Evolutionary conservation across 768 basidiomycete species (phyloP), one percentile per base, ranked within the genome.

Genomic region (Psilocybe azurescens): DNA sequence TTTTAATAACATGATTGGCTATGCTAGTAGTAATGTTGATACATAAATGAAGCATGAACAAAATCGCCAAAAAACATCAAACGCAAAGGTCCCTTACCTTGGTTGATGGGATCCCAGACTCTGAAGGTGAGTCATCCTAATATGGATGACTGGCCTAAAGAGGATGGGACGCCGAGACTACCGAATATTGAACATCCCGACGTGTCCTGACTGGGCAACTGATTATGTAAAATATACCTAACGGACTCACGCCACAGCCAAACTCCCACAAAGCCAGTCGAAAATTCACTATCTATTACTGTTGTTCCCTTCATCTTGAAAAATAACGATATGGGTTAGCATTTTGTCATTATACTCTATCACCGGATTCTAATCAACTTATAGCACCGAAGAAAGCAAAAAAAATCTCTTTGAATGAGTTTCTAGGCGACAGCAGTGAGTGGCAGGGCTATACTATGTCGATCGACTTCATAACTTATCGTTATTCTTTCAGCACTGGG

Each of bases 391-490:
- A 94, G 80, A 93, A 93, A 83, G 86, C 86, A 69, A 89, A 97
- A 79, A 97, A 96, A 83, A 93, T 98, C 76, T 88, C 94, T 61
- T 80, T 99, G 63, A 91, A 90, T 76, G 94, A 91, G 79, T 99
- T 98, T 80, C 86, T 99, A 65, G 93, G 88, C 49, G 94, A 97
- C 77, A 83, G 74, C 68, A 74, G 97, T 97, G 68, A 74, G 94
- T 79, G 4, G 32, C 56, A 62, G 39, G 18, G 65, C 14, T 54
- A 59, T 58, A 18, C 53, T 41, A 20, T 58, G 44, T 69, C 69
- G 70, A 51, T 50, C 63, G 62, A 65, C 46, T 54, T 59, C 39
- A 14, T 49, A 39, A 20, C 53, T 58, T 54, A 65, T 51, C 63
- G 56, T 69, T 59, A 65, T 64, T 70, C 53, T 66, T 64, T 53